Conservation (phyloP, 2,329 filamentous ascomycete genomes). For the Aspergillus ochraceus region DNA sequence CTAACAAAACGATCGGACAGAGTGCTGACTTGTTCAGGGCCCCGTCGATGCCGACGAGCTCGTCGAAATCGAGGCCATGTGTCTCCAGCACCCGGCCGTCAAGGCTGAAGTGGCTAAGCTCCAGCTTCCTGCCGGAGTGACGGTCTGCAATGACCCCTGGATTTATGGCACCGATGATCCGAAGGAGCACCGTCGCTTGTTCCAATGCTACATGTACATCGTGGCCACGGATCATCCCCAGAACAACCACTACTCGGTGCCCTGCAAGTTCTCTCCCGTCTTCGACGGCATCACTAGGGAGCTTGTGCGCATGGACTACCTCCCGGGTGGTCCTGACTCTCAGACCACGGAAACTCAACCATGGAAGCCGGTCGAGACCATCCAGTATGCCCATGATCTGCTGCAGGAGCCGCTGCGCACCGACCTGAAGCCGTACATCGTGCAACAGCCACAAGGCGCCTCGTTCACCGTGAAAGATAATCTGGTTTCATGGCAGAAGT, state of each 20-base stretch:
- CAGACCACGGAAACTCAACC: conserved; percentile 57
- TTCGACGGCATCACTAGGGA: conserved; percentile 63
- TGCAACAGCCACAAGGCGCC: conserved; percentile 65
- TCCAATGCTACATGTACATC: conserved; percentile 45
- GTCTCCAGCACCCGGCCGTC: conserved; percentile 57
- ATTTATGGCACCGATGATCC: conserved; percentile 60
- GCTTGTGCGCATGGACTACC: conserved; percentile 67
- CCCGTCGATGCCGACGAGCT: conserved; percentile 61
- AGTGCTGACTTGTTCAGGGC: conserved; percentile 47
- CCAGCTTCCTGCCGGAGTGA: conserved; percentile 55
- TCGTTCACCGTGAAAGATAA: conserved; percentile 61
- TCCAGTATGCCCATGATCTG: conserved; percentile 62
- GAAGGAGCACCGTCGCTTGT: conserved; percentile 40
- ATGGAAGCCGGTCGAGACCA: conserved; percentile 55
- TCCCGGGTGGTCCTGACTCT: conserved; percentile 66
- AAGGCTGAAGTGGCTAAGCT: conserved; percentile 61
- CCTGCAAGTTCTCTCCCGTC: conserved; percentile 39
- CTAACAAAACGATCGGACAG: not conserved
- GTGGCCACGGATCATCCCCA: conserved; percentile 36
- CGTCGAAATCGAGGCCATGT: conserved; percentile 61
- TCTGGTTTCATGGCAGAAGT: conserved; percentile 66
- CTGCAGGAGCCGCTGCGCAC: conserved; percentile 65
- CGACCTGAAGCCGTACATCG: conserved; percentile 64
- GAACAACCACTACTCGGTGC: conserved; percentile 39
- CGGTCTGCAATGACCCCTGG: conserved; percentile 64